Base-by-base conservation (phyloP, 2,329 filamentous ascomycete species). In the Teratosphaeria pseudoeucalypti region DNA sequence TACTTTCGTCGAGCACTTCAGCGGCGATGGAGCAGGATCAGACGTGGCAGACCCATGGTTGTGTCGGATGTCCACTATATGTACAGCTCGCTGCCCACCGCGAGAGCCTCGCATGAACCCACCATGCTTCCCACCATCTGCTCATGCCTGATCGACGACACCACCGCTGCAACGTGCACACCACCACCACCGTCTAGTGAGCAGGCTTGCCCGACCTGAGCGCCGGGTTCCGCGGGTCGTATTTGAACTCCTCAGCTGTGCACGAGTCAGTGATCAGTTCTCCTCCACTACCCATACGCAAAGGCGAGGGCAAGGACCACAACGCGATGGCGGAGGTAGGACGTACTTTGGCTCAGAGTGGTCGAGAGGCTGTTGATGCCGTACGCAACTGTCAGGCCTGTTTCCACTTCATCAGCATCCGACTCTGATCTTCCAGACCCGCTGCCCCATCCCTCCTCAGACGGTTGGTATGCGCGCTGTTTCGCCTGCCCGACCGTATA, bases 211-310 rank as follows among this genome's bases (percentile, higher is more conserved):
- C 34, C 26, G 34, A 14, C 68, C 74, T 76, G 55, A 70, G 71
- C 58, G 81, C 79, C 67, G 85, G 86, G 84, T 96, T 96, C 77
- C 92, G 86, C 67, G 92, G 90, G 79, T 97, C 92, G 82, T 96
- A 95, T 86, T 92, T 95, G 85, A 84, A 96, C 81, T 97, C 90
- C 70, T 89, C 89, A 81, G 85, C 92, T 97, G 70, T 23, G 10
- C 9, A 23, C 19, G 16, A 23, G 26, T 39, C 10, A 29, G 27
- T 54, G 26, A 16, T 26, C 26, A 9, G 2, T 16, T 11, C 52
- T 32, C 27, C 27, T 7, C 29, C 29, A 32, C 7, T 32, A 7
- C 29, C 29, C 29, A 32, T 32, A 32, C 29, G 7, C 4, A 32
- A 5, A 43, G 7, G 16, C 5, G 12, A 14, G 12, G 12, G 12